Conservation (phyloP, 2,329 filamentous ascomycete genomes). For the Alternaria alternata region DNA sequence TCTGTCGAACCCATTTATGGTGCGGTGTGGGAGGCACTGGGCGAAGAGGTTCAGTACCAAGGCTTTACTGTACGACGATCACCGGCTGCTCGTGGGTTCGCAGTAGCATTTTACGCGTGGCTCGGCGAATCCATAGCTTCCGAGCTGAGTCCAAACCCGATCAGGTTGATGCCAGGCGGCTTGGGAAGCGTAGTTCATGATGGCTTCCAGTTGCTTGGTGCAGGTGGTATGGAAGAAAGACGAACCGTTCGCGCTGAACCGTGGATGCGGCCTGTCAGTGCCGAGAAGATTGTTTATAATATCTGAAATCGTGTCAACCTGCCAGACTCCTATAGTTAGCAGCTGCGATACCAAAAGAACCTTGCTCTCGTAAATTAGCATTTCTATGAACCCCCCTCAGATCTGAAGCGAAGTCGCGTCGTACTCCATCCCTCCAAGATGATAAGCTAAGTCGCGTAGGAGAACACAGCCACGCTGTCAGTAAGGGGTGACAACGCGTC, state of each 20-base stretch:
- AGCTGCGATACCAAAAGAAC: background rate
- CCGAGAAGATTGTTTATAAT: slow-evolving; percentile 50
- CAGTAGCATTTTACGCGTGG: slow-evolving; percentile 51
- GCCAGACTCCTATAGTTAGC: background rate
- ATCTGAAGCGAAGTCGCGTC: background rate
- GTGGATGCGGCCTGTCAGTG: slow-evolving; percentile 53
- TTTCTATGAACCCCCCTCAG: background rate
- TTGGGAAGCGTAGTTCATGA: slow-evolving; percentile 29
- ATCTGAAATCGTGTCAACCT: slow-evolving; percentile 5
- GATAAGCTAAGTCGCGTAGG: background rate
- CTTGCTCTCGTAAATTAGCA: background rate
- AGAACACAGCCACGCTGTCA: background rate
- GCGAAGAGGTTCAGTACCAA: slow-evolving; percentile 53
- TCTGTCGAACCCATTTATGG: slow-evolving; percentile 46
- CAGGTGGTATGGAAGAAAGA: slow-evolving; percentile 35
- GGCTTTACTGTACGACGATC: slow-evolving; percentile 34
- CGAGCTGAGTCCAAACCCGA: slow-evolving; percentile 39
- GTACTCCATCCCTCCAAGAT: background rate
- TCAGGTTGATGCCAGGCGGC: slow-evolving; percentile 37
- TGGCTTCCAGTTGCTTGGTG: slow-evolving; percentile 26
- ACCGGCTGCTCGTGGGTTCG: slow-evolving; percentile 27
- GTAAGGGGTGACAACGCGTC: background rate
- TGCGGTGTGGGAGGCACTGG: slow-evolving; percentile 55
- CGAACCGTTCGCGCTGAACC: slow-evolving; percentile 30
- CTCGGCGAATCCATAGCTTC: slow-evolving; percentile 31